These are phyloP conservation scores for Buxus sempervirens DNA, from an alignment of 164 flowering plant genomes.

Conservation along the genomic window DNA sequence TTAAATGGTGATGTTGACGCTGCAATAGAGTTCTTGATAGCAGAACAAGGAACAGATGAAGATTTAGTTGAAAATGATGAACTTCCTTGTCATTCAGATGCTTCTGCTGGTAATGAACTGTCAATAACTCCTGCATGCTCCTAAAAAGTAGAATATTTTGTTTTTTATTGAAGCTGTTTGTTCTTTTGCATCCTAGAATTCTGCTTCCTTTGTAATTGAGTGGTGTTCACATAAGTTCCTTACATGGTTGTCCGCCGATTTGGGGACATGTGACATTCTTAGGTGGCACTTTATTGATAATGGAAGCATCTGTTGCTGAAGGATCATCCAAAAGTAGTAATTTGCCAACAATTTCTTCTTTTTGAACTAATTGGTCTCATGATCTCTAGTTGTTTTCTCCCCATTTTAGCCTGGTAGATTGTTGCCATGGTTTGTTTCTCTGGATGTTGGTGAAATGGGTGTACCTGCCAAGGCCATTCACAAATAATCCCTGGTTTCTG, in stretches of 20 bases:
- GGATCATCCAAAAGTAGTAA: background rate
- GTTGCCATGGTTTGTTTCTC: too few relatives aligned
- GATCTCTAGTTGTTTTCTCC: too few relatives aligned
- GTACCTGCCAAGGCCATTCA: too few relatives aligned
- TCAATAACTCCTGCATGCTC: constrained; percentile 10
- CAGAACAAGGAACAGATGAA: constrained; percentile 44
- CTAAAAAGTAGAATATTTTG: background rate
- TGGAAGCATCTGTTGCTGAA: background rate
- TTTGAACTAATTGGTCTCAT: too few relatives aligned
- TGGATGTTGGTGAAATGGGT: too few relatives aligned
- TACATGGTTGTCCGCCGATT: background rate
- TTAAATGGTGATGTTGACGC: constrained; percentile 78
- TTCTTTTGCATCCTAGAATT: background rate
- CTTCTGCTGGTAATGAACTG: constrained; percentile 31
- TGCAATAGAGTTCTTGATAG: constrained; percentile 71
- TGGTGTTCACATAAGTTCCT: background rate
- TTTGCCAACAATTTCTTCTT: too few relatives aligned
- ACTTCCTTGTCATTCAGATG: constrained; percentile 16
- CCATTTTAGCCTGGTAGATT: too few relatives aligned
- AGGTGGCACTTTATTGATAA: background rate
- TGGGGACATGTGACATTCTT: background rate
- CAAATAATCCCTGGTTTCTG: too few relatives aligned
- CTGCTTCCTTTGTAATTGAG: background rate
- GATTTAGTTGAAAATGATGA: constrained; percentile 21
- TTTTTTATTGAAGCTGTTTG: background rate